Evolutionary conservation across 805 yeast species (phyloP).

Genomic region (Lachancea lanzarotensis): DNA sequence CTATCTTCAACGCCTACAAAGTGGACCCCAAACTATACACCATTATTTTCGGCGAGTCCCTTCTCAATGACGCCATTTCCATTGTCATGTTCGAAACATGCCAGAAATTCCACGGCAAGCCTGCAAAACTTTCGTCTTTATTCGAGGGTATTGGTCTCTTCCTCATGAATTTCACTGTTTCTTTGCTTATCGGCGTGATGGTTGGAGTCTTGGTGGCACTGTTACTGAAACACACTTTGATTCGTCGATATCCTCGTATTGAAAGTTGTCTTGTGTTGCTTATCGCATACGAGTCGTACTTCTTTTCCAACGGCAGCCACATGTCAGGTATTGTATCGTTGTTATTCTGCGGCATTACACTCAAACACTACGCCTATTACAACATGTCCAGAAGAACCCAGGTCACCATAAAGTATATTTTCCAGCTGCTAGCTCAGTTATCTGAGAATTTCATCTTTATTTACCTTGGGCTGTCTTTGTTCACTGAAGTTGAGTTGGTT

Average conservation of each 20-base stretch:
- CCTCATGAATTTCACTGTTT: conserved; percentile 85
- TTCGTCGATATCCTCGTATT: conserved; percentile 91
- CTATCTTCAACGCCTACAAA: conserved; percentile 94
- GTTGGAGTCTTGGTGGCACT: conserved; percentile 87
- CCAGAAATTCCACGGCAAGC: conserved; percentile 87
- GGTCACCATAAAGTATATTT: conserved; percentile 89
- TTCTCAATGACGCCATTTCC: conserved; percentile 94
- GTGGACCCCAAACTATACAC: conserved; percentile 98
- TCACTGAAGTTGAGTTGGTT: conserved; percentile 92
- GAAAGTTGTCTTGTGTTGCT: conserved; percentile 89
- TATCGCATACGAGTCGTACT: conserved; percentile 92
- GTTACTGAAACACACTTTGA: conserved; percentile 83
- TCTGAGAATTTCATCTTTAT: conserved; percentile 96
- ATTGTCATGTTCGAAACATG: conserved; percentile 99
- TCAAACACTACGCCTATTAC: conserved; percentile 94
- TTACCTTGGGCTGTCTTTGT: conserved; percentile 85
- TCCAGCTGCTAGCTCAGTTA: conserved; percentile 88
- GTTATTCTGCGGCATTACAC: conserved; percentile 90
- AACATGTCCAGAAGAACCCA: conserved; percentile 97
- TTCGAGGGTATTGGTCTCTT: conserved; percentile 93
- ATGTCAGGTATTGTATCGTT: conserved; percentile 98
- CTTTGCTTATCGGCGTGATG: conserved; percentile 81
- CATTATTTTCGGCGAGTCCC: conserved; percentile 92
- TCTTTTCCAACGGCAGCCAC: conserved; percentile 97
- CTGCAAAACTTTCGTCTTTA: conserved; percentile 64